Evolutionary conservation across 768 basidiomycete genomes (phyloP), one percentile per base, ranked within the genome.

Genomic region (Pleurotus citrinopileatus): DNA sequence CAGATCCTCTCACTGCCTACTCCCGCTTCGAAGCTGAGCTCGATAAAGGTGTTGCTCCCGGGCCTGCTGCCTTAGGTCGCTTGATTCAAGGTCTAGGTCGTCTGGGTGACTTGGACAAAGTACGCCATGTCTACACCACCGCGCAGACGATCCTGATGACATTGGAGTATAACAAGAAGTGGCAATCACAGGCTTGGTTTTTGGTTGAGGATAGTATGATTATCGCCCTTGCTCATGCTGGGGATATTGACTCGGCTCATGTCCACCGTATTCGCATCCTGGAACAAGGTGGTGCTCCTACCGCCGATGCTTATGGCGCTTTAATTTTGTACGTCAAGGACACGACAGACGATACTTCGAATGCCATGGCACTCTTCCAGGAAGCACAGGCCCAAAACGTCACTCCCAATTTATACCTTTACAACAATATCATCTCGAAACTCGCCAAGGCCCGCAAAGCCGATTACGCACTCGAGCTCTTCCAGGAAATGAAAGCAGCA

Each of bases 361-460:
- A 94, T 58, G 95, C 94, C 0, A 74, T 94, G 68, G 79, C 83
- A 26, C 79, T 98, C 26, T 98, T 87, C 73, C 73, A 85, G 25
- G 95, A 99, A 68, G 79, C 88, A 19, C 79, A 84, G 56, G 67
- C 72, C 40, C 79, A 82, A 23, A 84, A 84, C 7, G 89, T 96
- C 34, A 60, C 63, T 27, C 88, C 93, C 13, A 94, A 91, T 63
- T 77, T 87, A 43, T 99, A 88, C 71, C 81, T 99, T 34, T 99
- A 89, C 77, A 98, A 99, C 75, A 98, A 92, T 61, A 88, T 95
- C 72, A 98, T 99, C 70, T 94, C 91, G 58, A 95, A 96, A 73
- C 80, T 99, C 8, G 86, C 93, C 27, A 93, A 89, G 68, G 97
- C 97, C 2, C 82, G 97, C 60, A 96, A 96, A 70, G 92, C 94